These are phyloP conservation scores for Erodium texanum DNA, from an alignment of 441 rosid genomes.

Conservation along the genomic window DNA sequence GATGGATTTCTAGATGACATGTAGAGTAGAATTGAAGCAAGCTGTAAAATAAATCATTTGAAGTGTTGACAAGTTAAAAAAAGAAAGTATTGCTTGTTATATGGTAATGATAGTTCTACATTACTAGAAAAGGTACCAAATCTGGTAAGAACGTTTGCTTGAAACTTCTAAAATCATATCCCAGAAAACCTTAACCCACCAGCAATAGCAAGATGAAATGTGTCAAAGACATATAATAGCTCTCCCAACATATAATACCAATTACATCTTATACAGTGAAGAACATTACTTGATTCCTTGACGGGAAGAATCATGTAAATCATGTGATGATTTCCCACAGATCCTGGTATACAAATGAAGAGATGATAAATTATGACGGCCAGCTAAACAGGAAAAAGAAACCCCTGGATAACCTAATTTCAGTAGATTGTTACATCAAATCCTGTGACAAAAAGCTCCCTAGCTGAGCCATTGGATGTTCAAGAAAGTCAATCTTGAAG, in stretches of 20 bases:
- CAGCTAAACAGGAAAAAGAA: neutral
- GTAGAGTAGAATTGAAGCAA: too few relatives aligned
- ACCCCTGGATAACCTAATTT: neutral
- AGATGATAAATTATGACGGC: neutral
- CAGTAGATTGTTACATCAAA: neutral
- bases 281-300: neutral
- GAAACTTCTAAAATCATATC: too few relatives aligned
- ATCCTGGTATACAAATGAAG: neutral
- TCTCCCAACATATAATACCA: neutral
- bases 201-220: neutral
- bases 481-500: neutral
- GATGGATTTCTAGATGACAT: too few relatives aligned
- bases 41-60: neutral
- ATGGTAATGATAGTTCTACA: neutral
- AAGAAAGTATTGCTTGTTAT: neutral
- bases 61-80: neutral
- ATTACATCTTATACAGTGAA: neutral
- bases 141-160: neutral
- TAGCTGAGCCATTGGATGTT: neutral
- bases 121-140: too few relatives aligned
- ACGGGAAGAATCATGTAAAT: neutral
- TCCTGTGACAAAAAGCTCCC: neutral
- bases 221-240: neutral
- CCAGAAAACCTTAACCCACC: neutral
- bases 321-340: neutral